Evolutionary conservation across 176 grass and related monocot species (phyloP).

Genomic region (Miscanthus lutarioriparius): DNA sequence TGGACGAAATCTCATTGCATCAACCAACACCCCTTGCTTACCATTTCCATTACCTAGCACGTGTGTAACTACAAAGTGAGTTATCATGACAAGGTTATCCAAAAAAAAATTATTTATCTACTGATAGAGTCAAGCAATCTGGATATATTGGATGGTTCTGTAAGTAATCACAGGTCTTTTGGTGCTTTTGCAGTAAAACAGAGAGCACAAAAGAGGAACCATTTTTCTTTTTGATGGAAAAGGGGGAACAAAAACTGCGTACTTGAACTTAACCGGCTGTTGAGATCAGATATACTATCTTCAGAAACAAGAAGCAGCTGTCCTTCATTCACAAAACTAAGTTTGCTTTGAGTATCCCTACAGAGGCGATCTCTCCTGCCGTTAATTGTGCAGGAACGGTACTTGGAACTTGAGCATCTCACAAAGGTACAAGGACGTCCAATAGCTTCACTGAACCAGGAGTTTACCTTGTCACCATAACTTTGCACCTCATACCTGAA

Average conservation of each 20-base stretch:
- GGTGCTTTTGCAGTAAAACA: neutral
- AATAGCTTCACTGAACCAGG: slow-evolving; percentile 86
- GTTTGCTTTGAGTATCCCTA: slow-evolving; percentile 72
- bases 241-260: slow-evolving; percentile 21
- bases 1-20: slow-evolving; percentile 79
- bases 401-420: slow-evolving; percentile 73
- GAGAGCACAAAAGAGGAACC: neutral
- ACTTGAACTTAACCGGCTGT: slow-evolving; percentile 68
- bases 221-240: neutral
- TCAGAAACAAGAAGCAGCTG: slow-evolving; percentile 82
- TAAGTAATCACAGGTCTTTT: neutral
- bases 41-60: slow-evolving; percentile 38
- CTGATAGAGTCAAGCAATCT: slow-evolving; percentile 1
- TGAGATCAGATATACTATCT: slow-evolving; percentile 77
- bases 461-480: slow-evolving; percentile 65
- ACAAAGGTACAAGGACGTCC: slow-evolving; percentile 65
- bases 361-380: slow-evolving; percentile 42
- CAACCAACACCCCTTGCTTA: slow-evolving; percentile 41
- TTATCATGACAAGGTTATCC: slow-evolving; percentile 14
- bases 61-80: slow-evolving; percentile 4
- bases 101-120: neutral
- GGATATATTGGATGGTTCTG: neutral
- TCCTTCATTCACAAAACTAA: slow-evolving; percentile 91
- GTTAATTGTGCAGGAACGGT: slow-evolving; percentile 33
- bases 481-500: slow-evolving; percentile 69